Evolutionary conservation across 257 asterid species (phyloP), one percentile per base, ranked within the genome.

Genomic region (Paraleonurus japonicus): DNA sequence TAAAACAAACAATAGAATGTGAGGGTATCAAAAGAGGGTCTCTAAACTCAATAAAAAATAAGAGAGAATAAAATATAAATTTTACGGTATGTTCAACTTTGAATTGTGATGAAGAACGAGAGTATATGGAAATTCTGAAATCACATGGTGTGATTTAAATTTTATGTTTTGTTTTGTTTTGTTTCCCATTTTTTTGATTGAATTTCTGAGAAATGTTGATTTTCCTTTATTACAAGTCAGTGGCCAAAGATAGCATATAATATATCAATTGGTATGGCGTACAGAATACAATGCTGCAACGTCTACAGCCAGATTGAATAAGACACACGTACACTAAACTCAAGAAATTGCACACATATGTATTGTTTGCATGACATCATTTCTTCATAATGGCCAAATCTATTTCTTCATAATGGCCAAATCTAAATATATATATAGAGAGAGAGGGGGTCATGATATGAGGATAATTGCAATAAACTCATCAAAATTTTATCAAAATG

Each of bases 251-350:
- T 45, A 27, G 75, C 35, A 64, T 45, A 43, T 17, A 53, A 43
- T 17, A 53, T 72, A 72, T 45, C 54, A 71, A 55, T 57, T 39
- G 66, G 1, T 41, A 2, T 6, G 41, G 68, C 70, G 60, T 71
- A 63, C 76, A 53, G 32, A 63, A 70, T 37, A 37, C 22, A 35
- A n/a, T 58, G 50, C 73, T 63, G 50, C 81, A 48, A 59, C 47
- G 33, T 50, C 41, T 8, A n/a, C 68, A 60, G 53, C 2, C 67
- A 60, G 28, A 61, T 80, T 70, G 85, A 76, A 76, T 75, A 75
- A 19, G 85, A 84, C 85, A 79, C 50, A 75, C 17, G 69, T 67
- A 70, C 86, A 81, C 83, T 77, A 79, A 80, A 78, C 79, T 77
- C 87, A 76, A 85, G 85, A 78, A 71, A 47, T 16, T 9, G 7